phyloP scores from a whole-genome alignment of 2,329 filamentous ascomycete genomes.

The Xylaria sp. region DNA sequence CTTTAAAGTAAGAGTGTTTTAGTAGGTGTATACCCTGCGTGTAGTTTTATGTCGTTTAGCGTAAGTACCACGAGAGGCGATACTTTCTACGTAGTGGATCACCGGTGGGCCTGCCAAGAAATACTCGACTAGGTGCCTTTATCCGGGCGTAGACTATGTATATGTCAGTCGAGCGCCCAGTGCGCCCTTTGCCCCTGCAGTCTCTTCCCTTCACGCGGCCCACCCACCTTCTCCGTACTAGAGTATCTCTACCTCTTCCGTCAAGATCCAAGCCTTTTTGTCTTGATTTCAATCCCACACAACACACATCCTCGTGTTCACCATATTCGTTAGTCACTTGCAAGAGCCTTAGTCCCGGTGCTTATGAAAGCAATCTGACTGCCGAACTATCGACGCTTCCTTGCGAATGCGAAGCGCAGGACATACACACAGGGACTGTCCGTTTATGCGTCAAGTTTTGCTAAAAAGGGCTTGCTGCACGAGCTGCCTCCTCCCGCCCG shows the following conservation, averaged over 20 bases:
- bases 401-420: slow-evolving; percentile 26
- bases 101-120: too few species aligned
- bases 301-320: slow-evolving; percentile 27
- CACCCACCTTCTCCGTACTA: slow-evolving; percentile 32
- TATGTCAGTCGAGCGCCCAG: slow-evolving; percentile 11
- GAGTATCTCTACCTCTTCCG: slow-evolving; percentile 32
- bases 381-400: slow-evolving; percentile 19
- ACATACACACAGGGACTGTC: slow-evolving; percentile 15
- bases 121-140: too few species aligned
- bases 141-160: too few species aligned
- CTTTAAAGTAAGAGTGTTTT: too few species aligned
- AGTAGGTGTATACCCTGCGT: too few species aligned
- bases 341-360: slow-evolving; percentile 23
- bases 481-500: slow-evolving; percentile 24
- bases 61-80: too few species aligned
- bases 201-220: slow-evolving; percentile 32
- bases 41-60: too few species aligned
- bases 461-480: slow-evolving; percentile 15
- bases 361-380: slow-evolving; percentile 19
- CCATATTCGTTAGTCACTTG: slow-evolving; percentile 23
- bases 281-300: slow-evolving; percentile 35
- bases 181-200: slow-evolving; percentile 30
- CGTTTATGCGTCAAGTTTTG: slow-evolving; percentile 19
- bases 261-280: slow-evolving; percentile 35
- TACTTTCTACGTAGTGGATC: too few species aligned